These are phyloP conservation scores for Tanacetum coccineum DNA, from an alignment of 129 eudicot genomes.

Conservation along the genomic window DNA sequence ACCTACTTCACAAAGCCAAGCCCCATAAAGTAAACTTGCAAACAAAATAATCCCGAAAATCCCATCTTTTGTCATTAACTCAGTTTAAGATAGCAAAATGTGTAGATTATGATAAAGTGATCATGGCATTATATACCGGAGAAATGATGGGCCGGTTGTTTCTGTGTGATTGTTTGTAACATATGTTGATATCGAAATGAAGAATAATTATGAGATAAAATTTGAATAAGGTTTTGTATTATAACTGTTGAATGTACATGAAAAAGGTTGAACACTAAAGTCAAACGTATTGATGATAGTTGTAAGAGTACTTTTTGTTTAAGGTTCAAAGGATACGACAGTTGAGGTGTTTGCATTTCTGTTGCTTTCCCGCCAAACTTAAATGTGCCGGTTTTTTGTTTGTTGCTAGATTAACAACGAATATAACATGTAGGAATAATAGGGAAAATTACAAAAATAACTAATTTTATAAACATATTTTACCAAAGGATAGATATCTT, in stretches of 20 bases:
- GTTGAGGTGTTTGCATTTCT: conserved; percentile 11
- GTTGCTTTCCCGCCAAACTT: conserved; percentile 31
- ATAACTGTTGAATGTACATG: conserved; percentile 21
- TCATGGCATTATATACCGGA: not conserved
- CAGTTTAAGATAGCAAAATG: conserved; percentile 8
- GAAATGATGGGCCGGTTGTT: not conserved
- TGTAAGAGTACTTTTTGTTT: conserved; percentile 17
- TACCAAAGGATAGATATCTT: too few relatives aligned
- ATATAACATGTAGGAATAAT: too few relatives aligned
- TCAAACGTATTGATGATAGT: not conserved
- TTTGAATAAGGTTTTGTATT: conserved; percentile 14
- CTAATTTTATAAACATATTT: too few relatives aligned
- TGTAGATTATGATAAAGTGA: conserved; percentile 8
- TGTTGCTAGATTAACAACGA: too few relatives aligned
- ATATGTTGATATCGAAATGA: conserved; percentile 28
- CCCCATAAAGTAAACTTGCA: conserved; percentile 32
- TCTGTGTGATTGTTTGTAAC: conserved; percentile 28
- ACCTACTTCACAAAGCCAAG: conserved; percentile 36
- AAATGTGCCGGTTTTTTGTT: not conserved
- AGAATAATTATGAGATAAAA: conserved; percentile 11
- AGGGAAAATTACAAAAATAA: too few relatives aligned
- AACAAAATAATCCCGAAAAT: conserved; percentile 30
- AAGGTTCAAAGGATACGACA: conserved; percentile 21
- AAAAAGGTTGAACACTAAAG: conserved; percentile 28
- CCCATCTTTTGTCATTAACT: conserved; percentile 29